Percentiles rank a stretch among this genome's conserved stretches.
Conservation (phyloP, 2,329 filamentous ascomycete genomes). For the Magnaporthiopsis incrustans region DNA sequence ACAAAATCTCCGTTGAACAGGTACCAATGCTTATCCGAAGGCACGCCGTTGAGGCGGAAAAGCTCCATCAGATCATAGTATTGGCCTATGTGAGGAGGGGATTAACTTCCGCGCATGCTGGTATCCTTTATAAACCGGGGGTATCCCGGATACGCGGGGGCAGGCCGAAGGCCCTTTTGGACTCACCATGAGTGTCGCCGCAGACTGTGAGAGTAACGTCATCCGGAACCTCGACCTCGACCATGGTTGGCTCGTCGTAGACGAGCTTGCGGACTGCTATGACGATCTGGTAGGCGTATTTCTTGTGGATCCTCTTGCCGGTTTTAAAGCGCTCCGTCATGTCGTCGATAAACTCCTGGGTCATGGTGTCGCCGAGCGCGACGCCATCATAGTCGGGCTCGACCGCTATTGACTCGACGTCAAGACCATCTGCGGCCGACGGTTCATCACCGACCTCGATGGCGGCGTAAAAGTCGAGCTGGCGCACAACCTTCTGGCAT, state of each 20-base stretch:
- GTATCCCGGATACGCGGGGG: not conserved
- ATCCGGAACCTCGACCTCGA: constrained; percentile 75
- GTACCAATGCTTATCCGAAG: constrained; percentile 81
- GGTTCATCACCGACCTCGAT: constrained; percentile 91
- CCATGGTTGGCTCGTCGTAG: constrained; percentile 92
- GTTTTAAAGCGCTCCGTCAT: constrained; percentile 95
- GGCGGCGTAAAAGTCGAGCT: constrained; percentile 85
- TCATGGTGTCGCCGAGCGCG: constrained; percentile 74
- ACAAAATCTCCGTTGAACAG: constrained; percentile 99
- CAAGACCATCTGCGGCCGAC: constrained; percentile 83
- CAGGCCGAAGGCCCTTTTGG: not conserved
- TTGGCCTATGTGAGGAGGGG: constrained; percentile 55
- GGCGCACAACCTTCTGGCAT: constrained; percentile 89
- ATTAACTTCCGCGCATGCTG: not conserved
- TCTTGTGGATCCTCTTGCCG: constrained; percentile 89
- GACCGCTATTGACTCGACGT: constrained; percentile 76
- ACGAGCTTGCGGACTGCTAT: constrained; percentile 83
- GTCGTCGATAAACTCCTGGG: constrained; percentile 91
- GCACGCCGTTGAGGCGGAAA: constrained; percentile 83
- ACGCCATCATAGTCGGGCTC: constrained; percentile 82
- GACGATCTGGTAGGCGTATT: constrained; percentile 97
- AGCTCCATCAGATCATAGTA: constrained; percentile 97
- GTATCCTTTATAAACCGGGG: not conserved
- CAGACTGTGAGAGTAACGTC: constrained; percentile 84
- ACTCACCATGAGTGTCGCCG: constrained; percentile 84